phyloP scores from a whole-genome alignment of 202 grass and related monocot species.

The Schoenoplectus tabernaemontani region DNA sequence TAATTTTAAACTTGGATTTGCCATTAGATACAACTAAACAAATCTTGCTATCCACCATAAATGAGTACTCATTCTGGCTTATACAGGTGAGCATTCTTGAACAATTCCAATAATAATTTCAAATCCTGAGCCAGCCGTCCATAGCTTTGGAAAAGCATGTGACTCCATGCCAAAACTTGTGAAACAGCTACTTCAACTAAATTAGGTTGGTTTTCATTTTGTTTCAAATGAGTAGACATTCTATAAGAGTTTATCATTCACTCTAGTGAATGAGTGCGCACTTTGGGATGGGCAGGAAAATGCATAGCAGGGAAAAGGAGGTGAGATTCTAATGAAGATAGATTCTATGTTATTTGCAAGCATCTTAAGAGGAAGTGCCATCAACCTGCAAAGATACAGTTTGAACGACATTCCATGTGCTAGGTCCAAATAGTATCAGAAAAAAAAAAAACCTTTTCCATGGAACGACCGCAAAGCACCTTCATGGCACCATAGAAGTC shows the following conservation, averaged over 20 bases:
- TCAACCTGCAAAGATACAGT: background rate
- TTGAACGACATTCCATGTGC: background rate
- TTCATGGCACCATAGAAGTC: conserved; percentile 82
- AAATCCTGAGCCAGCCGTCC: background rate
- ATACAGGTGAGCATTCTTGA: background rate
- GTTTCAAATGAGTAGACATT: background rate
- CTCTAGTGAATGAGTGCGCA: background rate
- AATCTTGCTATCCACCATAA: background rate
- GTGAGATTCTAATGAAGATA: background rate
- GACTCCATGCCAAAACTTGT: background rate
- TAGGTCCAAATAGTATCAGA: background rate
- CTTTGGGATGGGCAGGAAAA: background rate
- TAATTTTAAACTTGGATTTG: background rate
- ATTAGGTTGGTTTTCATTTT: background rate
- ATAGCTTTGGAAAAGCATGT: background rate
- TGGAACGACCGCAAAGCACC: conserved; percentile 57
- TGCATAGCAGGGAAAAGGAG: background rate
- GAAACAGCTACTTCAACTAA: background rate
- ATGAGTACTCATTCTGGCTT: background rate
- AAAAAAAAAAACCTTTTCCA: conserved; percentile 58
- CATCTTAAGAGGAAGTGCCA: background rate
- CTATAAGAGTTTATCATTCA: background rate
- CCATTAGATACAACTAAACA: background rate
- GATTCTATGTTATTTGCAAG: background rate
- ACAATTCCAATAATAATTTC: background rate